These are phyloP conservation scores for Mentha longifolia DNA, from an alignment of 257 asterid genomes.

Conservation along the genomic window DNA sequence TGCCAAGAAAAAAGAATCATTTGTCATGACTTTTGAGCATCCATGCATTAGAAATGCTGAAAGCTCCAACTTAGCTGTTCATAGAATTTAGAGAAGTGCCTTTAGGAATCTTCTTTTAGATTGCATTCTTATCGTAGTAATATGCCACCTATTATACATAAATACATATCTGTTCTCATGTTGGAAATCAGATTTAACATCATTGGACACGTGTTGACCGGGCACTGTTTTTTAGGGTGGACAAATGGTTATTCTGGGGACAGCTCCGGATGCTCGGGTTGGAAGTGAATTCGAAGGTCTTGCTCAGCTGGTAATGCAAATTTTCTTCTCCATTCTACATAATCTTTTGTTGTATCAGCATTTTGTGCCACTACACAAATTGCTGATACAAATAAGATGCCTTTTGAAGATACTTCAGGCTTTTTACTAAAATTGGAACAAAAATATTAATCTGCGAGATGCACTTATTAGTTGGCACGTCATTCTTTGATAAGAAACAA, in stretches of 20 bases:
- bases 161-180: slow-evolving; percentile 1
- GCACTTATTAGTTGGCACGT: neutral
- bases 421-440: too few relatives aligned
- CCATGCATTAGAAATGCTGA: neutral
- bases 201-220: slow-evolving; percentile 21
- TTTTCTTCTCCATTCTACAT: slow-evolving; percentile 15
- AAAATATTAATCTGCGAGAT: too few relatives aligned
- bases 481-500: slow-evolving; percentile 22
- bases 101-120: neutral
- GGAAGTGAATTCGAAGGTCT: slow-evolving; percentile 77
- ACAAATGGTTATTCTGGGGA: slow-evolving; percentile 79
- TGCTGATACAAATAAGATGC: neutral
- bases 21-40: neutral
- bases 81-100: slow-evolving; percentile 9
- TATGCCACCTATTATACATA: too few relatives aligned
- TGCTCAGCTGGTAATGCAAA: slow-evolving; percentile 68
- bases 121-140: neutral
- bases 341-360: neutral
- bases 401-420: neutral
- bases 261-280: slow-evolving; percentile 86
- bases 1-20: slow-evolving; percentile 6
- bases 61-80: neutral
- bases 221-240: slow-evolving; percentile 63
- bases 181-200: slow-evolving; percentile 3
- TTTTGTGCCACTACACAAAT: too few relatives aligned